Evolutionary conservation across 2,329 filamentous ascomycete species (phyloP), one percentile per base, ranked within the genome.

Genomic region (Monilinia vaccinii-corymbosi): DNA sequence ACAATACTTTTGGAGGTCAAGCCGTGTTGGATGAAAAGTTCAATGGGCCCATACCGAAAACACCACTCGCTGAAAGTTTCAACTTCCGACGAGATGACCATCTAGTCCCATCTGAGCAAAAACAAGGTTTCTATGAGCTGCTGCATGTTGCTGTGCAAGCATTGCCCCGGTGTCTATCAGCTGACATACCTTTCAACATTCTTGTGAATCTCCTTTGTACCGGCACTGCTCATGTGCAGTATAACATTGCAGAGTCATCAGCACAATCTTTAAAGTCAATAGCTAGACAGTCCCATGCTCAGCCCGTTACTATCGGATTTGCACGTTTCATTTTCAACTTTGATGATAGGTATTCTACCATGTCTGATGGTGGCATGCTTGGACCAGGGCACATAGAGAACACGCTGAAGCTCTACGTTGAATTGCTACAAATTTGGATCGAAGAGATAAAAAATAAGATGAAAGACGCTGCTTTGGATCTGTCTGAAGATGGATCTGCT

Each of bases 261-360:
- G 89, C 91, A 3, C 88, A 92, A 66, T 97, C 94, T 1, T 75
- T 99, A 18, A 97, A 97, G 72, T 93, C 93, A 0, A 99, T 99
- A 68, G 94, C 95, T 13, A 83, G 89, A 36, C 94, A 99, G 70
- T 89, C 88, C 9, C 89, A 96, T 74, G 92, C 94, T 0, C 91
- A 99, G 67, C 89, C 94, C 72, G 94, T 99, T 3, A 96, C 92
- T 0, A 96, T 95, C 74, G 93, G 94, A 0, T 99, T 99, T 74
- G 90, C 94, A 42, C 82, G 92, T 31, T 99, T 97, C 74, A 99
- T 99, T 57, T 99, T 99, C 77, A 96, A 94, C 67, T 99, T 97
- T 72, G 95, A 99, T 72, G 92, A 96, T 66, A 86, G 92, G 28
- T 99, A 99, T 73, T 91, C 93, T 1, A 97, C 94, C 36, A 97